Evolutionary conservation across 208 protist species (phyloP), one percentile per base, ranked within the genome.

Genomic region (Acanthamoeba castellanii): DNA sequence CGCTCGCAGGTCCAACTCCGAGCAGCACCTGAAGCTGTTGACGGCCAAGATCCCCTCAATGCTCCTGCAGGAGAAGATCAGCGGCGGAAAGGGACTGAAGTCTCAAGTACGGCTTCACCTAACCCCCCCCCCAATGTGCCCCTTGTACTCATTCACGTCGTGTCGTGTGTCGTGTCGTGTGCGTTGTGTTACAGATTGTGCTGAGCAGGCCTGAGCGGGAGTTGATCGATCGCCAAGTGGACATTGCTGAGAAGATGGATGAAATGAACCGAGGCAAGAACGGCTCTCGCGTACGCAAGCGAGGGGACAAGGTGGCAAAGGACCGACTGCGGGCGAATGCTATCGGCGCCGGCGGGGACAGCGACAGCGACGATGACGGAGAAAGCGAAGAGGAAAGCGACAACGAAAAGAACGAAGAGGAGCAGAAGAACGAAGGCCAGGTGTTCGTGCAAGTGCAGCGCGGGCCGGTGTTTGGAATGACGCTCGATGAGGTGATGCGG

Each of bases 261-360:
- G 76, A 57, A 11, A 50, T 85, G 76, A 85, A 85, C 76, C 76
- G 76, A 13, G 76, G 76, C 42, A 85, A 85, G 45, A 85, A 85
- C 47, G 76, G 76, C 47, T 85, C 76, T n/a, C 76, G 76, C 76
- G 76, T 85, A 5, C 76, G 76, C 76, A 85, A 85, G 76, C 45
- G 9, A 6, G 76, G 76, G 11, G 76, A 85, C 27, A 85, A 85
- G 42, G 76, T 85, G n/a, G 76, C 34, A 16, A 85, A 85, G n/a
- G 76, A 85, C 27, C 68, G 68, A 20, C 68, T 76, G 22, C 34
- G 76, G 7, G 11, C 22, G 59, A n/a, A 66, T n/a, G 59, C 59
- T 4, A 14, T n/a, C 14, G 76, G n/a, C 22, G 9, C 4, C 47
- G 22, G 55, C 2, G 8, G 22, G 1, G 42, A 85, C 5, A 16